Evolutionary conservation across 441 rosid genomes (phyloP), one percentile per base, ranked within the genome.

Genomic region (Adansonia rubrostipa): DNA sequence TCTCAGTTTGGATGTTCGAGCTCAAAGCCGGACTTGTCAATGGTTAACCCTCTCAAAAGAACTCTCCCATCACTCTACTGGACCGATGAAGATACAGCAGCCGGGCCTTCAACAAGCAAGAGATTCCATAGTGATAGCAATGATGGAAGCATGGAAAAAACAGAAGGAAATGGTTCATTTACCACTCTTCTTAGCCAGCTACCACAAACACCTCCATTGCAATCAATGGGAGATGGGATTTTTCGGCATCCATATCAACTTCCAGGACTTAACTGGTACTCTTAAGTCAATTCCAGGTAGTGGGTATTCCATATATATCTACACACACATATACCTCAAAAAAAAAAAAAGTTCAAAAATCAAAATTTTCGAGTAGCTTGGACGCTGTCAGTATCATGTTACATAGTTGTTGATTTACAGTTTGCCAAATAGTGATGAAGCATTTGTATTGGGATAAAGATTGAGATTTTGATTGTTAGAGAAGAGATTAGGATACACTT

Each of bases 251-350:
- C 83, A 20, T 85, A 84, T 78, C 93, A 92, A 78, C 78, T 88
- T 72, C 57, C 90, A 2, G 94, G 93, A 70, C 74, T 92, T 79
- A 92, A 91, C 79, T 92, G 98, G 97, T 91, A 84, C 80, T 70
- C 92, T 56, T 90, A 79, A 79, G 78, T 48, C 20, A 22, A 47
- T 69, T 80, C 53, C 70, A 75, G 51, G 73, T 72, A 40, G 77
- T 58, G 62, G 62, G 74, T 13, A 57, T 58, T 61, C 48, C 10
- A 71, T 51, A 48, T 14, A 51, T 56, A 24, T n/a, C n/a, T n/a
- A 61, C 1, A 62, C 50, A 24, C 19, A 47, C 4, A 4, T 73
- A 42, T 40, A 36, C 66, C 17, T 13, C 20, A n/a, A n/a, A 24
- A 24, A 24, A 24, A 61, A 51, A 45, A 36, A 24, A 40, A 61